These are phyloP conservation scores for Candida fluviatilis DNA, from an alignment of 805 yeast species.

Conservation along the genomic window DNA sequence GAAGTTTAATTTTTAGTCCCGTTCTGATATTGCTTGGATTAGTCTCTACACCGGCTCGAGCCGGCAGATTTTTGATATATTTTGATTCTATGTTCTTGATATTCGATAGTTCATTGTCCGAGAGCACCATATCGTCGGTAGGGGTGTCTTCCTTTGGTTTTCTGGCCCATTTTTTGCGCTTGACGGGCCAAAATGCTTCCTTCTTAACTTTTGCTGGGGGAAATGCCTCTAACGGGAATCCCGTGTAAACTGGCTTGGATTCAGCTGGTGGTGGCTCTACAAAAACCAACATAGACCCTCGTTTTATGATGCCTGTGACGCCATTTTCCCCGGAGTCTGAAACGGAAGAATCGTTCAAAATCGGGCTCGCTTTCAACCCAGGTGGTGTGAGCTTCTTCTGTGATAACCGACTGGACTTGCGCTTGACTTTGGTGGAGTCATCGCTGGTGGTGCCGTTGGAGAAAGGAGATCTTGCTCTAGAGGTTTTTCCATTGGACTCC, in stretches of 20 bases:
- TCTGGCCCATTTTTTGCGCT: slow-evolving; percentile 14
- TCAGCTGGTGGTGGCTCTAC: slow-evolving; percentile 57
- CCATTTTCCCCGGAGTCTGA: background rate
- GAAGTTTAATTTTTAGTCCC: slow-evolving; percentile 4
- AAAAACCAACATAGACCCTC: slow-evolving; percentile 27
- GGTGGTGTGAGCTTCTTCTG: slow-evolving; percentile 4
- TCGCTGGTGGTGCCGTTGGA: slow-evolving; percentile 1
- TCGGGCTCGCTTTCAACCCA: slow-evolving; percentile 8
- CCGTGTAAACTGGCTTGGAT: slow-evolving; percentile 61
- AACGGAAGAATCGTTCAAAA: slow-evolving; percentile 7
- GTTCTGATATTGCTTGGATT: background rate
- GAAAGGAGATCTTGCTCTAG: background rate
- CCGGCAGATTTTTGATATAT: slow-evolving; percentile 8
- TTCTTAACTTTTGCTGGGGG: slow-evolving; percentile 60
- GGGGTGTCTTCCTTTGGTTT: slow-evolving; percentile 12
- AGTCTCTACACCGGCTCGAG: slow-evolving; percentile 1
- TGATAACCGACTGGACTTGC: slow-evolving; percentile 7
- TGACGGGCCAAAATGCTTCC: slow-evolving; percentile 51
- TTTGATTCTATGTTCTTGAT: slow-evolving; percentile 10
- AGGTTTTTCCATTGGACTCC: background rate
- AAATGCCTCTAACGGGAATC: slow-evolving; percentile 64
- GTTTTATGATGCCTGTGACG: slow-evolving; percentile 8
- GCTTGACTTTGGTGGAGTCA: background rate
- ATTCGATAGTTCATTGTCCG: slow-evolving; percentile 13
- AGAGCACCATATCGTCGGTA: slow-evolving; percentile 11